Conservation (phyloP, 768 basidiomycete genomes). For the Cystofilobasidium ferigula region DNA sequence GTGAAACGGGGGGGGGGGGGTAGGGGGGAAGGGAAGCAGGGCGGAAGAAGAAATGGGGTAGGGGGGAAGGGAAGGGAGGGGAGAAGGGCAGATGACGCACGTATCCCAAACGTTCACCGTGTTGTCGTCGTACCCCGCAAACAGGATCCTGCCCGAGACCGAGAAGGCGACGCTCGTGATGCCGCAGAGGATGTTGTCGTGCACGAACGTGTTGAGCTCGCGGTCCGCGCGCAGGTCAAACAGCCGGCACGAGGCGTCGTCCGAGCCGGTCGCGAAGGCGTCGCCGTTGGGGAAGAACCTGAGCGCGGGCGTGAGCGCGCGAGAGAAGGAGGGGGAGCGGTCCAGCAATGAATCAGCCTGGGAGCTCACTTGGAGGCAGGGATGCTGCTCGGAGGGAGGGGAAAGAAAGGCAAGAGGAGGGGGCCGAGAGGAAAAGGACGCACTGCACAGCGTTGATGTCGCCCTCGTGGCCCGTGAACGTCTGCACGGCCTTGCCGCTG, state of each 20-base stretch:
- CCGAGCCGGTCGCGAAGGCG: slow-evolving; percentile 96
- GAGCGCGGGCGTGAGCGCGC: background rate
- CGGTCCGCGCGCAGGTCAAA: slow-evolving; percentile 97
- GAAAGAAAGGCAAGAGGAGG: background rate
- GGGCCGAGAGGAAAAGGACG: slow-evolving; percentile 39
- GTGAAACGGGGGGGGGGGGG: too few relatives aligned
- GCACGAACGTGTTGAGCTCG: slow-evolving; percentile 90
- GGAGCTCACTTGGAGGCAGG: too few relatives aligned
- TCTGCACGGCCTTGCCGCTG: slow-evolving; percentile 92
- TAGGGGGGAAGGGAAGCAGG: background rate
- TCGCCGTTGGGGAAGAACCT: slow-evolving; percentile 99
- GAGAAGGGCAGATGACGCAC: background rate
- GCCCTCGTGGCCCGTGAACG: slow-evolving; percentile 95
- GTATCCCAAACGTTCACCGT: slow-evolving; percentile 99
- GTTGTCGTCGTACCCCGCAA: slow-evolving; percentile 99
- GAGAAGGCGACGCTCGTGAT: slow-evolving; percentile 99
- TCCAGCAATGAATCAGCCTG: background rate
- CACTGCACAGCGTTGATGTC: slow-evolving; percentile 99
- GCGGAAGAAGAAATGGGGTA: background rate
- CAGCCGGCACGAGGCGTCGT: slow-evolving; percentile 94
- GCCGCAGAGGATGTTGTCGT: slow-evolving; percentile 97
- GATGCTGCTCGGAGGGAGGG: background rate
- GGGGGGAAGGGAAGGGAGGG: background rate
- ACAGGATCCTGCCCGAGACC: slow-evolving; percentile 89
- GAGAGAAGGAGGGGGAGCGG: background rate